Base-by-base conservation (phyloP, 331 rosid genomes). In the Cydonia oblonga region DNA sequence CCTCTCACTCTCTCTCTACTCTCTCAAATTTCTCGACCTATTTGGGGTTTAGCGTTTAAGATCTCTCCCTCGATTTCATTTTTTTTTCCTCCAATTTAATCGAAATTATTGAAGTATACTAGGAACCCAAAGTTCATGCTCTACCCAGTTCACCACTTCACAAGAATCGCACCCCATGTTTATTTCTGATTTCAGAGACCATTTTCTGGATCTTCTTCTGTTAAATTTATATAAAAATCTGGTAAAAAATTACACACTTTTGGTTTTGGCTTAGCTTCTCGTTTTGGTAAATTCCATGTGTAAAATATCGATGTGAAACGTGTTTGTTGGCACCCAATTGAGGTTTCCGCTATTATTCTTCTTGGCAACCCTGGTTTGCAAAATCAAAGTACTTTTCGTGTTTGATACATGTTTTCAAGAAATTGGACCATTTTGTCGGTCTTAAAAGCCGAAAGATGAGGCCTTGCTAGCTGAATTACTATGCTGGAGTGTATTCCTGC, bases 1-100 rank as follows among this genome's bases (percentile, higher is more conserved):
- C 63, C 7, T 32, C 64, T 9, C 6, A 0, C 18, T 62, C 0
- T 16, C 18, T 32, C 60, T 13, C 6, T 0, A 33, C 18, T 62
- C 0, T 26, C 23, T 26, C 6, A 28, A 68, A 16, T 24, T 19
- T 49, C 60, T 18, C 14, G 6, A 23, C 9, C 59, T 7, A 19
- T 42, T 49, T 72, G 22, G 76, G 69, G 76, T 72, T 60, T 72
- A 42, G 76, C 69, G 76, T 72, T 42, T 60, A 60, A 60, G 68
- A 60, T 72, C 68, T 26, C 68, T 25, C 35, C 9, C 6, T 8
- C 46, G 19, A 29, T 66, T 58, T 6, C 33, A 8, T 10, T 3
- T 53, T 38, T 35, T 8, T 9, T 38, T 2, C 11, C 9, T 30
- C 13, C 14, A 30, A 23, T 23, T 22, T 26, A 1, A 19, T 3